phyloP scores from a whole-genome alignment of 352 stramenopile genomes.

The Globisporangium cederbergense region DNA sequence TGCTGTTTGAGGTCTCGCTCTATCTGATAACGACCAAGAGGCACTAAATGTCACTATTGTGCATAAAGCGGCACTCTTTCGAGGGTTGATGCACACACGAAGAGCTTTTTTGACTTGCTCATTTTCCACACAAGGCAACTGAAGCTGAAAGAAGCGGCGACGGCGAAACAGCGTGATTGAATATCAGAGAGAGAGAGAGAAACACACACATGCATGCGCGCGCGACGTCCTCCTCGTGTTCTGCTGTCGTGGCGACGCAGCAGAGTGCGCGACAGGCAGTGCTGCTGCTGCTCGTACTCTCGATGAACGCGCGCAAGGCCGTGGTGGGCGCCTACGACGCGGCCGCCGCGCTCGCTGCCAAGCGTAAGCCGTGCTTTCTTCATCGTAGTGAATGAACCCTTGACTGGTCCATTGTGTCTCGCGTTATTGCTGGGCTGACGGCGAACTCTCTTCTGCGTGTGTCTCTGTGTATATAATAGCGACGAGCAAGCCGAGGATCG shows the following conservation, averaged over 20 bases:
- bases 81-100: background rate
- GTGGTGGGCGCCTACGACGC: slow-evolving; percentile 23
- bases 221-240: background rate
- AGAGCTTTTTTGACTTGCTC: slow-evolving; percentile 9
- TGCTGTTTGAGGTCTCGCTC: background rate
- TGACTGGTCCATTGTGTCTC: background rate
- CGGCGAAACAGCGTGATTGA: too few relatives aligned
- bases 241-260: background rate
- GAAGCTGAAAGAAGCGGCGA: too few relatives aligned
- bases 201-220: background rate
- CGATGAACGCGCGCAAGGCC: slow-evolving; percentile 22
- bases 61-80: background rate
- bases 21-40: background rate
- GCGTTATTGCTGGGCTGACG: background rate
- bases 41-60: background rate
- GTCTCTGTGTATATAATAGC: slow-evolving; percentile 14
- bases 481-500: slow-evolving; percentile 16
- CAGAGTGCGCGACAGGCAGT: slow-evolving; percentile 20
- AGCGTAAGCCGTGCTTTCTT: slow-evolving; percentile 3
- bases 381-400: background rate
- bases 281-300: slow-evolving; percentile 28
- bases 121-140: background rate
- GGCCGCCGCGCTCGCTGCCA: slow-evolving; percentile 13
- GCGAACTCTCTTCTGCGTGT: background rate
- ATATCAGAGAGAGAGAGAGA: background rate